Percentiles rank a stretch among this genome's conserved stretches.
Evolutionary conservation across 176 grass and related monocot species (phyloP).

Genomic region (Juncus effusus): DNA sequence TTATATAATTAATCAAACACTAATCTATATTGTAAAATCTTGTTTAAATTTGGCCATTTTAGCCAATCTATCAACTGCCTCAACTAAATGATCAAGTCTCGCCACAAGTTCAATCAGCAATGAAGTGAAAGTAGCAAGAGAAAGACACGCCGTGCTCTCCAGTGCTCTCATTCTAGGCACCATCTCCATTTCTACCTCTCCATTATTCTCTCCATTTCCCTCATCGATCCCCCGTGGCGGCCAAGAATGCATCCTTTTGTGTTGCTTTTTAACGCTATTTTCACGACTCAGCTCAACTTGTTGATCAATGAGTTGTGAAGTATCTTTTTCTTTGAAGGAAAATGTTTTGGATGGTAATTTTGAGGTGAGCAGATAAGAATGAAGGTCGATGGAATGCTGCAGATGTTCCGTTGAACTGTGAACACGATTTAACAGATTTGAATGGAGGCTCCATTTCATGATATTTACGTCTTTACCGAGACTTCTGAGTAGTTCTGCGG

Average conservation of each 20-base stretch:
- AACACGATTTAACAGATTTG: conserved; percentile 54
- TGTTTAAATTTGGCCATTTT: conserved; percentile 59
- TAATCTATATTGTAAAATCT: conserved; percentile 34
- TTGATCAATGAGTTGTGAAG: conserved; percentile 24
- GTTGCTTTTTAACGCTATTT: conserved; percentile 62
- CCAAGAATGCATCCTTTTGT: conserved; percentile 73
- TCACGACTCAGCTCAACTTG: conserved; percentile 40
- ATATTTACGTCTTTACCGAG: conserved; percentile 60
- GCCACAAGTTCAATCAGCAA: conserved; percentile 74
- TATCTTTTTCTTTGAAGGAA: conserved; percentile 43
- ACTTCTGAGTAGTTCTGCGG: conserved; percentile 54
- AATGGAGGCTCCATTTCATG: conserved; percentile 68
- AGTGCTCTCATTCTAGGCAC: conserved; percentile 58
- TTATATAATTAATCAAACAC: background rate
- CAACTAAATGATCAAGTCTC: conserved; percentile 76
- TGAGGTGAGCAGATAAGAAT: conserved; percentile 67
- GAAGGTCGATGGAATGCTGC: conserved; percentile 62
- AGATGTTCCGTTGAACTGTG: conserved; percentile 59
- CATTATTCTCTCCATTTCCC: conserved; percentile 36
- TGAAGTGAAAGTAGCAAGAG: conserved; percentile 62
- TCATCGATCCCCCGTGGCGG: conserved; percentile 51
- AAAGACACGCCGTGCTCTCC: conserved; percentile 66
- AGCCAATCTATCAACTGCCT: conserved; percentile 67
- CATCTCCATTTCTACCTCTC: conserved; percentile 28
- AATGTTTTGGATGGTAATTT: conserved; percentile 29